Evolutionary conservation across 2,329 filamentous ascomycete species (phyloP).

Genomic region (Hyphodiscus sp.): DNA sequence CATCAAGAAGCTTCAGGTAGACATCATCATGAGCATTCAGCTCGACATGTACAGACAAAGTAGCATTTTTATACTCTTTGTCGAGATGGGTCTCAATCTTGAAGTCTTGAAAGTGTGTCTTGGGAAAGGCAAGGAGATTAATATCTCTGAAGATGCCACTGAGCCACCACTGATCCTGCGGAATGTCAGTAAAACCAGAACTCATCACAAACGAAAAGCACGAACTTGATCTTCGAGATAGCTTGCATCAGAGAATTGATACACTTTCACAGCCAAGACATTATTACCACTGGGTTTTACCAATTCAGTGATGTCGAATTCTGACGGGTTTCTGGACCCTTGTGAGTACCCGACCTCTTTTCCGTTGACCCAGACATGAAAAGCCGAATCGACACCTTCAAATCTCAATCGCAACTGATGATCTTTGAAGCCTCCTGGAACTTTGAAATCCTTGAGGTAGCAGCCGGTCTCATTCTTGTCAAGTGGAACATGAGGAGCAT

Average conservation of each 20-base stretch:
- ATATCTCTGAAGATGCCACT: constrained; percentile 50
- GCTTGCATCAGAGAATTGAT: constrained; percentile 50
- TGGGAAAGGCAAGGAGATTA: constrained; percentile 42
- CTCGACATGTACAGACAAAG: constrained; percentile 43
- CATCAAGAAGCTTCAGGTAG: constrained; percentile 37
- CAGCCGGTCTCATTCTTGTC: constrained; percentile 47
- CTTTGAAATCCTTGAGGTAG: constrained; percentile 42
- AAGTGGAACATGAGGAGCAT: constrained; percentile 45
- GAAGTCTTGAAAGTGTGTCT: constrained; percentile 40
- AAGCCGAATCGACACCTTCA: constrained; percentile 52
- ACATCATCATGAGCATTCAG: constrained; percentile 32
- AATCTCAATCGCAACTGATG: constrained; percentile 46
- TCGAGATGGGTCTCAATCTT: constrained; percentile 51
- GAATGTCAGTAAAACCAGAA: neutral
- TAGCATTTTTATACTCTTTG: constrained; percentile 41
- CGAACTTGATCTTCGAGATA: constrained; percentile 46
- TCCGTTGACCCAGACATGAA: constrained; percentile 51
- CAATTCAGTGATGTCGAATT: constrained; percentile 48
- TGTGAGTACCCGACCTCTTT: constrained; percentile 49
- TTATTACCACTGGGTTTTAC: constrained; percentile 26
- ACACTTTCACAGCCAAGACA: constrained; percentile 43
- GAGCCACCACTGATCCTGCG: constrained; percentile 45
- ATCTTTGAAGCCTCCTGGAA: constrained; percentile 36
- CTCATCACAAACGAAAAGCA: neutral
- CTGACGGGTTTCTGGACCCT: constrained; percentile 49